Evolutionary conservation across 345 rosid genomes (phyloP).

Genomic region (Orychophragmus violaceus): DNA sequence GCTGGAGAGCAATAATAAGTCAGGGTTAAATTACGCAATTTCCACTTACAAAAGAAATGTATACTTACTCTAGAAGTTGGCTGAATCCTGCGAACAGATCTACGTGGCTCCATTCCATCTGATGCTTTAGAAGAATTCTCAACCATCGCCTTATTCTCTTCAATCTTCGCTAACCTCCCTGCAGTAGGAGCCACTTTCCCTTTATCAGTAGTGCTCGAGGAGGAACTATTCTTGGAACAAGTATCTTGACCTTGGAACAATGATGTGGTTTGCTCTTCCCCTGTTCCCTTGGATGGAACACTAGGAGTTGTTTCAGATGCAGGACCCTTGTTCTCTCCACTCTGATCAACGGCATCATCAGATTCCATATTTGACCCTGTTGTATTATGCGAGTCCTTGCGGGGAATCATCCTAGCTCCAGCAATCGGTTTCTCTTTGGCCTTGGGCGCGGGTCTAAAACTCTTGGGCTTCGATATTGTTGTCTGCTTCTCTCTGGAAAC

Average conservation of each 20-base stretch:
- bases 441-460: conserved; percentile 48
- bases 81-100: conserved; percentile 89
- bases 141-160: conserved; percentile 44
- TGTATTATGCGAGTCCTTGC: conserved; percentile 34
- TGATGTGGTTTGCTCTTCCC: conserved; percentile 43
- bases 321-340: conserved; percentile 39
- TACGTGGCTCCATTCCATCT: conserved; percentile 65
- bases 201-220: conserved; percentile 34
- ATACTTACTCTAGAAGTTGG: conserved; percentile 90
- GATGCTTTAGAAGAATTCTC: conserved; percentile 35
- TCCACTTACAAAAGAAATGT: not conserved
- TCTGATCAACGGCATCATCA: conserved; percentile 33
- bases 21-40: not conserved
- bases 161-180: conserved; percentile 44
- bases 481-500: conserved; percentile 55
- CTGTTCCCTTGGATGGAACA: conserved; percentile 38
- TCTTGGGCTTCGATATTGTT: conserved; percentile 47
- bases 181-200: conserved; percentile 46
- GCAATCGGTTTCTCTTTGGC: conserved; percentile 50
- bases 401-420: conserved; percentile 42
- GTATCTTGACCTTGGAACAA: conserved; percentile 36
- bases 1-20: conserved; percentile 36
- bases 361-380: conserved; percentile 34
- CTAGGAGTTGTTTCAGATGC: conserved; percentile 24
- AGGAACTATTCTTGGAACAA: conserved; percentile 30